Evolutionary conservation across 2,329 filamentous ascomycete species (phyloP), one percentile per base, ranked within the genome.

Genomic region (Fusarium floridanum): DNA sequence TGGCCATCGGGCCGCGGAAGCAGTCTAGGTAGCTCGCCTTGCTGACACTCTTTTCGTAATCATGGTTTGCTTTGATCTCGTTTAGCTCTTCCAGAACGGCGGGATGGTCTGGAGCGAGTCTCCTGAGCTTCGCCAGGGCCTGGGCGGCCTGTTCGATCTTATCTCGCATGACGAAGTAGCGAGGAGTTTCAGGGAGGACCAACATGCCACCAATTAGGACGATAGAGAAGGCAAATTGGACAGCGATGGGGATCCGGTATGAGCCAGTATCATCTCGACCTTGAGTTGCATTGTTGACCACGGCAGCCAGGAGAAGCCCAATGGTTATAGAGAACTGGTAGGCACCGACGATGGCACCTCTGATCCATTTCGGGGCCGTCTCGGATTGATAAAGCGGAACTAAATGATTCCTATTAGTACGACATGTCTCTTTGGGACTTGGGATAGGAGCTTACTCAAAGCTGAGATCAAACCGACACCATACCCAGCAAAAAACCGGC

Each of bases 251-350:
- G 68, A 91, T 91, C 6, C 90, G 88, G 80, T 91, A 92, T 14
- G 86, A 89, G 16, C 88, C 88, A 0, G 87, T 86, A 73, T 91
- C 87, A n/a, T 85, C 78, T 34, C 86, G 86, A 17, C 83, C 63
- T 32, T 88, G 78, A 2, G 91, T 93, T 6, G 88, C 82, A 64
- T 93, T 91, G 80, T 93, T 88, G 39, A 93, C 88, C 55, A 92
- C 84, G 41, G 90, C 87, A 6, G 92, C 91, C 5, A 93, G 84
- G 14, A 93, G 87, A 10, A 93, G 84, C 64, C 91, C 91, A 66
- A 93, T 89, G 29, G 91, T 93, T 75, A 93, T 93, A 61, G 90
- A 90, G 53, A 90, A 86, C 77, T 93, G 92, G 78, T 93, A 94
- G 6, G 88, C 86, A 22, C 91, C 90, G 4, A 94, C 91, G 73